Evolutionary conservation across 768 basidiomycete genomes (phyloP).

Genomic region (Termitomyces sp.): DNA sequence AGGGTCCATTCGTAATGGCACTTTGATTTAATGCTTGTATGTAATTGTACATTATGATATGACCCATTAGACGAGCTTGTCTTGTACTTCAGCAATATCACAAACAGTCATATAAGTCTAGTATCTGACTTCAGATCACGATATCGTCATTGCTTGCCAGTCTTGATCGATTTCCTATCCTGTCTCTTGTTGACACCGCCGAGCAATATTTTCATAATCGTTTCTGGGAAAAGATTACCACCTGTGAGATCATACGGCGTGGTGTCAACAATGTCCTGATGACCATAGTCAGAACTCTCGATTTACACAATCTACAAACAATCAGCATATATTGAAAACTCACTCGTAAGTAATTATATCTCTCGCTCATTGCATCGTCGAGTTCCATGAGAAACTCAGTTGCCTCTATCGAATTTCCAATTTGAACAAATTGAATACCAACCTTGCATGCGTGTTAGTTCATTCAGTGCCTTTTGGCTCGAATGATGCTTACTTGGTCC

Average conservation of each 20-base stretch:
- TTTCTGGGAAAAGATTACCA: slow-evolving; percentile 36
- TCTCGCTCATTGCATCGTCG: slow-evolving; percentile 48
- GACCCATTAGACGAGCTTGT: background rate
- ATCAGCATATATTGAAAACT: slow-evolving; percentile 5
- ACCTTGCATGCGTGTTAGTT: slow-evolving; percentile 29
- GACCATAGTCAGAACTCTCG: background rate
- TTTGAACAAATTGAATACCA: slow-evolving; percentile 70
- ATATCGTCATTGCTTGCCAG: background rate
- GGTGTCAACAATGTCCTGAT: slow-evolving; percentile 68
- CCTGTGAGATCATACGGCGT: slow-evolving; percentile 37
- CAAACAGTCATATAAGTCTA: background rate
- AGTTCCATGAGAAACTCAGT: slow-evolving; percentile 45
- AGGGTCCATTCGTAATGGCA: background rate
- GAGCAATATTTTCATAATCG: slow-evolving; percentile 57
- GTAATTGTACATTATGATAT: background rate
- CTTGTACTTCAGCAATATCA: no score
- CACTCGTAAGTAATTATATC: slow-evolving; percentile 38
- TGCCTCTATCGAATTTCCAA: slow-evolving; percentile 40
- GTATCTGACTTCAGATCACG: background rate
- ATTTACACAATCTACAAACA: background rate
- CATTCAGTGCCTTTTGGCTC: background rate
- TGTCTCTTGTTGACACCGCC: slow-evolving; percentile 58
- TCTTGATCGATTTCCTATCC: slow-evolving; percentile 8
- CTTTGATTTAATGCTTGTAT: background rate
- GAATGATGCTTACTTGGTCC: slow-evolving; percentile 36